These are phyloP conservation scores for Dryas octopetala DNA, from an alignment of 306 rosid genomes.

Conservation along the genomic window DNA sequence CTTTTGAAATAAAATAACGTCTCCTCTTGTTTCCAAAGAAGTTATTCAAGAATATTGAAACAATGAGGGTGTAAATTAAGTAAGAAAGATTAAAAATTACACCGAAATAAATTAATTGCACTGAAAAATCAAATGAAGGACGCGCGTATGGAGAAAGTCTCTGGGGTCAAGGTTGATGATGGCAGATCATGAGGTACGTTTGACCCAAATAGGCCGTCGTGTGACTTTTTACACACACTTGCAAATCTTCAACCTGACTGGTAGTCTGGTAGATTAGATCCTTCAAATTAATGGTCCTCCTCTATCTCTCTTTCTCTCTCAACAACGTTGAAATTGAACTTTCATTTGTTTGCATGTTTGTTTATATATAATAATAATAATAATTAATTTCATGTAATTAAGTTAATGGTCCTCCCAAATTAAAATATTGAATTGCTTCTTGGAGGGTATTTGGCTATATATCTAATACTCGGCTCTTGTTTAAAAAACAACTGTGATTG, in stretches of 20 bases:
- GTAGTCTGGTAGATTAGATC: not conserved
- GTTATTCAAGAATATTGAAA: not conserved
- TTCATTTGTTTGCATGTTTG: not conserved
- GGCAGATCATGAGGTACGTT: slow-evolving; percentile 24
- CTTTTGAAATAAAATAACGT: not conserved
- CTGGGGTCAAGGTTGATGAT: slow-evolving; percentile 26
- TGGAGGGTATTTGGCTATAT: slow-evolving; percentile 14
- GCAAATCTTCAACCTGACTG: slow-evolving; percentile 19
- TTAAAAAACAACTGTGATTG: not conserved
- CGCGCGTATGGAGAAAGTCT: not conserved
- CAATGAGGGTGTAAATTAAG: not conserved
- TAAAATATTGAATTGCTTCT: slow-evolving; percentile 21
- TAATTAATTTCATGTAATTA: not conserved
- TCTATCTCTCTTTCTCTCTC: not conserved
- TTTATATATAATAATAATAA: not conserved
- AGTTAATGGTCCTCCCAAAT: not conserved
- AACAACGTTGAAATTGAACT: not conserved
- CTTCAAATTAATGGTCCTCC: not conserved
- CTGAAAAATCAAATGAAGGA: slow-evolving; percentile 12
- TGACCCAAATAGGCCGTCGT: slow-evolving; percentile 18
- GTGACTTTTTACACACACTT: slow-evolving; percentile 15
- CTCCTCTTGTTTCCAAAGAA: not conserved
- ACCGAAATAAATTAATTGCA: not conserved
- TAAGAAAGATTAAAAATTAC: not conserved
- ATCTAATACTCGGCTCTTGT: not conserved